Evolutionary conservation across 2,329 filamentous ascomycete genomes (phyloP).

Genomic region (Epichloe sibirici): DNA sequence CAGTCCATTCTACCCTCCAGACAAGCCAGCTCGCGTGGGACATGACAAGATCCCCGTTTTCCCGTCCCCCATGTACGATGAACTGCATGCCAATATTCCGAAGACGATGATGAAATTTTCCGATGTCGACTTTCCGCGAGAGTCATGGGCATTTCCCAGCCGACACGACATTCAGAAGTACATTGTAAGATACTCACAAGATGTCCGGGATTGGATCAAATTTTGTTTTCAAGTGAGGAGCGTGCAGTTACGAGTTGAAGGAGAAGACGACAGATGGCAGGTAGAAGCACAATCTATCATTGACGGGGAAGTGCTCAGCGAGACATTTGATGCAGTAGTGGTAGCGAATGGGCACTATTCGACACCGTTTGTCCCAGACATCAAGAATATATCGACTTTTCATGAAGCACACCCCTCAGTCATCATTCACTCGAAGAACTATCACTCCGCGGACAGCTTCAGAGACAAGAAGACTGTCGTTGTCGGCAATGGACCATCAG

Average conservation of each 20-base stretch:
- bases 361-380: slow-evolving; percentile 53
- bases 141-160: slow-evolving; percentile 60
- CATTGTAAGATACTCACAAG: slow-evolving; percentile 56
- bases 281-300: slow-evolving; percentile 41
- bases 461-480: slow-evolving; percentile 63
- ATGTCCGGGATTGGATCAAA: slow-evolving; percentile 52
- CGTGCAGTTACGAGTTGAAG: slow-evolving; percentile 26
- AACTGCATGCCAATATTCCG: slow-evolving; percentile 79
- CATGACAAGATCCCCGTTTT: slow-evolving; percentile 43
- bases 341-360: slow-evolving; percentile 67
- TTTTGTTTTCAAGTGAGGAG: slow-evolving; percentile 62
- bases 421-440: slow-evolving; percentile 70
- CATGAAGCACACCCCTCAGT: slow-evolving; percentile 43
- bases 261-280: slow-evolving; percentile 43
- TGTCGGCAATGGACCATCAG: slow-evolving; percentile 75
- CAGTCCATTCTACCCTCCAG: slow-evolving; percentile 47
- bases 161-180: slow-evolving; percentile 63
- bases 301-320: slow-evolving; percentile 25
- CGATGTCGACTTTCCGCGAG: slow-evolving; percentile 51
- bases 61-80: slow-evolving; percentile 72
- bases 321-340: slow-evolving; percentile 61
- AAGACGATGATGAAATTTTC: slow-evolving; percentile 69
- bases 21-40: slow-evolving; percentile 45
- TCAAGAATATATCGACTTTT: slow-evolving; percentile 48
- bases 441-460: slow-evolving; percentile 54